These are phyloP conservation scores for Schwanniomyces etchellsii DNA, from an alignment of 1,139 yeast species.

Conservation along the genomic window DNA sequence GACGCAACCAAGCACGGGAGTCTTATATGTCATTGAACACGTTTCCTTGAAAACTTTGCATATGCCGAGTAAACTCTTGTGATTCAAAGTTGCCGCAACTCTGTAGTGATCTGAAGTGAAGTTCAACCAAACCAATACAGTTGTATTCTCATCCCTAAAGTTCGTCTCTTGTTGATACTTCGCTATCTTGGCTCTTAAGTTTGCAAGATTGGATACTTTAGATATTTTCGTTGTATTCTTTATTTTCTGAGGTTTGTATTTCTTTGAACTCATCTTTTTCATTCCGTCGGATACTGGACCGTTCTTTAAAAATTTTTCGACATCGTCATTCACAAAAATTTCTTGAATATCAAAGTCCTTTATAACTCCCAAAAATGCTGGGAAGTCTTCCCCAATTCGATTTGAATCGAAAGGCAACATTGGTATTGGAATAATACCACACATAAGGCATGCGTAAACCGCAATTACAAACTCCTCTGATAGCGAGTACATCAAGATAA, in stretches of 20 bases:
- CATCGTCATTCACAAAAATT: slow-evolving; percentile 73
- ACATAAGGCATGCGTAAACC: slow-evolving; percentile 76
- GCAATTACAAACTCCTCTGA: slow-evolving; percentile 85
- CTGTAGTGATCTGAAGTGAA: slow-evolving; percentile 73
- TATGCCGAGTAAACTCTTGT: slow-evolving; percentile 62
- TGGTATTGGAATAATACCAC: slow-evolving; percentile 81
- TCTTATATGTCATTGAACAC: slow-evolving; percentile 68
- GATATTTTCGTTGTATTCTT: slow-evolving; percentile 66
- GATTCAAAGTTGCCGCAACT: slow-evolving; percentile 60
- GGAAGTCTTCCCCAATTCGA: slow-evolving; percentile 69
- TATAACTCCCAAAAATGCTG: slow-evolving; percentile 60
- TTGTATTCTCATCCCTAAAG: slow-evolving; percentile 36
- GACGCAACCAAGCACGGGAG: slow-evolving; percentile 80
- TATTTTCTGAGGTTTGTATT: slow-evolving; percentile 45
- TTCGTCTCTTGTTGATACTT: slow-evolving; percentile 40
- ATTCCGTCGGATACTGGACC: slow-evolving; percentile 62
- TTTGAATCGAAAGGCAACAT: slow-evolving; percentile 68
- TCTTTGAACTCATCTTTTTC: slow-evolving; percentile 46
- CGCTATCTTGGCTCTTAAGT: slow-evolving; percentile 40
- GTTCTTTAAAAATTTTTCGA: slow-evolving; percentile 63
- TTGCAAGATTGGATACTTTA: slow-evolving; percentile 48
- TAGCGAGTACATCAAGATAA: slow-evolving; percentile 78
- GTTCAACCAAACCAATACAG: slow-evolving; percentile 58
- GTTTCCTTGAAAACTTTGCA: slow-evolving; percentile 92
- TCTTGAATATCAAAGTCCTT: slow-evolving; percentile 68